Evolutionary conservation across 2,329 filamentous ascomycete genomes (phyloP).

Genomic region (Grosmannia serpens): DNA sequence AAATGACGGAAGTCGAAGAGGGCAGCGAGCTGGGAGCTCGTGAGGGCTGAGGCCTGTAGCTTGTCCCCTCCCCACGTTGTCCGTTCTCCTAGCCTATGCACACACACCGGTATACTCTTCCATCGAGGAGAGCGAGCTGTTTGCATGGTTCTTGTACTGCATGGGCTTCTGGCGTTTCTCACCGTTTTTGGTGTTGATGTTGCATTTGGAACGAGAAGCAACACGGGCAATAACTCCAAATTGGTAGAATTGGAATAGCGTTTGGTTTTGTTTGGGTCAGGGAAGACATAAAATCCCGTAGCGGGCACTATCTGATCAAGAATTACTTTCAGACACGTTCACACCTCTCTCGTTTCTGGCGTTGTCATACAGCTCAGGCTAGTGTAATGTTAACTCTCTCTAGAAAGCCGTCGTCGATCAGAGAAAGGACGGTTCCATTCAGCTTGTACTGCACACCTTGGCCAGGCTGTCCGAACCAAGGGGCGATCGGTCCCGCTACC

Average conservation of each 20-base stretch:
- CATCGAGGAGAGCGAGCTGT: neutral
- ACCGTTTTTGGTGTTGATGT: neutral
- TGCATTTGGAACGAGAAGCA: neutral
- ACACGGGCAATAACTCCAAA: neutral
- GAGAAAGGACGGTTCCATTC: constrained; percentile 16
- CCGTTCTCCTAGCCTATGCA: neutral
- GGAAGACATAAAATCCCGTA: too few relatives aligned
- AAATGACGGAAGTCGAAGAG: constrained; percentile 64
- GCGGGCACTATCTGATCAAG: too few relatives aligned
- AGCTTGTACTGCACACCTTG: constrained; percentile 25
- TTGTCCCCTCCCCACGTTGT: neutral
- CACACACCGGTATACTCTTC: neutral
- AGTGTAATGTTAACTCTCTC: constrained; percentile 16
- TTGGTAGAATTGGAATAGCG: neutral
- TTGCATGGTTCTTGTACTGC: neutral
- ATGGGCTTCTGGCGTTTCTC: neutral
- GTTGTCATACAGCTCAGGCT: neutral
- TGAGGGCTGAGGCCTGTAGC: neutral
- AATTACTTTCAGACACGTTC: too few relatives aligned
- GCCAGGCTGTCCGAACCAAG: constrained; percentile 39
- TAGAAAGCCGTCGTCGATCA: constrained; percentile 23
- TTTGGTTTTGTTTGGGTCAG: too few relatives aligned
- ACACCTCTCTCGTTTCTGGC: neutral
- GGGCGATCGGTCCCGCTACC: constrained; percentile 30
- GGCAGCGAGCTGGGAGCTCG: constrained; percentile 8